Evolutionary conservation across 148 eudicot species (phyloP), one percentile per base, ranked within the genome.

Genomic region (Amaranthus palmeri): DNA sequence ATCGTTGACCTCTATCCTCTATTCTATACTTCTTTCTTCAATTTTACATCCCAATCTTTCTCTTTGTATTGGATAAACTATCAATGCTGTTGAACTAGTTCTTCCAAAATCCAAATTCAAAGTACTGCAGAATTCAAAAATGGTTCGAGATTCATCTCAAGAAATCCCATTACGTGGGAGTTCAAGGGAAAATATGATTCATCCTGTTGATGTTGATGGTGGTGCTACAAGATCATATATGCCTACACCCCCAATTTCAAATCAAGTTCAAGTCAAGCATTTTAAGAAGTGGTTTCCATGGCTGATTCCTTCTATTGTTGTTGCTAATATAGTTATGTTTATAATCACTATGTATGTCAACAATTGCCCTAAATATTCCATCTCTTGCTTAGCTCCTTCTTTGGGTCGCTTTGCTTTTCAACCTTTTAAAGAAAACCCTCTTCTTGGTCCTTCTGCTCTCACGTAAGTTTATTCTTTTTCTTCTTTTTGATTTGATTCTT

Each of bases 391-490:
- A 36, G 86, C 80, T 8, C 56, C 81, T 17, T 83, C 79, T 65
- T 72, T 93, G 10, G 89, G 90, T 11, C 84, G 95, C 55, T 86
- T 93, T 69, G 83, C 98, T 25, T 92, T 92, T 74, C 93, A 92
- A 79, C 93, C 98, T 60, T 84, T 86, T 11, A 90, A 87, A 74
- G 90, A 92, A 68, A 92, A 92, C 60, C 92, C 89, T 57, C 88
- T 92, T 44, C 93, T 92, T 3, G 98, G 98, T 9, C 98, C 98
- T 54, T 88, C 96, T n/a, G 78, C 98, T 55, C 40, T 85, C 45
- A 79, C 98, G 98, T 92, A 85, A 80, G 84, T 74, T 45, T 41
- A 70, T 57, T 61, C 55, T 71, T 57, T 6, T 12, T 48, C n/a
- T 56, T 50, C 53, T 25, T 18, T 4, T 59, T 7, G 15, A 12